A percentile compares a stretch with the other conserved stretches of the same genome.
Evolutionary conservation across 2,329 filamentous ascomycete genomes (phyloP).

Genomic region (Stagonosporopsis cucurbitacearum): DNA sequence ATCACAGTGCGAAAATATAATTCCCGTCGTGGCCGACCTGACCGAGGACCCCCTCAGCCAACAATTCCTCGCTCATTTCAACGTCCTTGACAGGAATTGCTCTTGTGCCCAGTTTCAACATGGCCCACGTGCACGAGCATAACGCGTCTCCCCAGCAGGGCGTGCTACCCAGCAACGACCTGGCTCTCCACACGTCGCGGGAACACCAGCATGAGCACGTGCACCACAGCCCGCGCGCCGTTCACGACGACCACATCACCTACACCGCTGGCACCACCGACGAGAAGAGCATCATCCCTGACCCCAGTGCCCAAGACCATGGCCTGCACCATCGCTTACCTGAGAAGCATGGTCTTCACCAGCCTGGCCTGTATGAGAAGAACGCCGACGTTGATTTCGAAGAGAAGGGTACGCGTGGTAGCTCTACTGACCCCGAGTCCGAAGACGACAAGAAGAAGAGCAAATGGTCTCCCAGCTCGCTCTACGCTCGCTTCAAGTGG

Average conservation of each 20-base stretch:
- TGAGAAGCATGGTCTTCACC: slow-evolving; percentile 31
- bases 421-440: slow-evolving; percentile 29
- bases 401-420: slow-evolving; percentile 49
- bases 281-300: slow-evolving; percentile 42
- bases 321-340: slow-evolving; percentile 45
- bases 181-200: slow-evolving; percentile 45
- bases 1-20: slow-evolving; percentile 44
- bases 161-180: slow-evolving; percentile 44
- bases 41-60: slow-evolving; percentile 13
- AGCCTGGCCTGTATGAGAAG: slow-evolving; percentile 43
- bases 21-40: slow-evolving; percentile 27
- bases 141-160: slow-evolving; percentile 45
- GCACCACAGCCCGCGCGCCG: slow-evolving; percentile 45
- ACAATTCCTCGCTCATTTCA: slow-evolving; percentile 37
- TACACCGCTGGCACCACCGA: slow-evolving; percentile 48
- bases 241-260: slow-evolving; percentile 35
- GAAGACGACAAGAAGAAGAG: slow-evolving; percentile 28
- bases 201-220: slow-evolving; percentile 50
- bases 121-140: slow-evolving; percentile 44
- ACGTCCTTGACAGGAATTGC: slow-evolving; percentile 35
- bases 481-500: slow-evolving; percentile 52
- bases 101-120: slow-evolving; percentile 38
- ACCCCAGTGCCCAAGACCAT: slow-evolving; percentile 50
- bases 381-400: slow-evolving; percentile 45
- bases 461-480: slow-evolving; percentile 23